phyloP scores from a whole-genome alignment of 768 basidiomycete species.

The Galerina sulciceps region DNA sequence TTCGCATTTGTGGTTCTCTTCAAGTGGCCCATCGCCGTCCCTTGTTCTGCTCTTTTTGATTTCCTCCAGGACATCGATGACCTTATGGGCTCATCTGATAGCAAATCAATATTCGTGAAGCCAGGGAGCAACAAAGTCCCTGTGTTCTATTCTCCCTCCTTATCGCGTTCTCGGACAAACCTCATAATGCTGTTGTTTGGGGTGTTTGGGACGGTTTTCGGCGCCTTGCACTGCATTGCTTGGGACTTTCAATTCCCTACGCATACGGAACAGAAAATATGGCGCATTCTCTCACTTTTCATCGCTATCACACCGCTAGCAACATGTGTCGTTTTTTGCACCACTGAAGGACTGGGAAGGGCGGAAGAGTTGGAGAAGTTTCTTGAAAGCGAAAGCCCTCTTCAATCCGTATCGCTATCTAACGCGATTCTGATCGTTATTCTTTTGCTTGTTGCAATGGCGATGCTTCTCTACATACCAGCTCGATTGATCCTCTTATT shows the following conservation, averaged over 20 bases:
- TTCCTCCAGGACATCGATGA: too few relatives aligned
- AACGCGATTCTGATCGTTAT: not conserved
- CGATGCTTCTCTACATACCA: not conserved
- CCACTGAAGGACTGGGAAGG: too few relatives aligned
- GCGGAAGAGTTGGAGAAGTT: too few relatives aligned
- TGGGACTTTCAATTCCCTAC: conserved; percentile 3
- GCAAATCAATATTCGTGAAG: too few relatives aligned
- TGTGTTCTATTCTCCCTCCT: not conserved
- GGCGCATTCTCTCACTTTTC: not conserved
- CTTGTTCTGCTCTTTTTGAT: too few relatives aligned
- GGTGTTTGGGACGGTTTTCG: not conserved
- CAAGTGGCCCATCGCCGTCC: too few relatives aligned
- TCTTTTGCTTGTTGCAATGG: not conserved
- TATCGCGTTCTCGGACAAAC: not conserved
- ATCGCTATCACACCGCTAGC: not conserved
- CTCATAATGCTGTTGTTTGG: not conserved
- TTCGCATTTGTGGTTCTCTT: too few relatives aligned
- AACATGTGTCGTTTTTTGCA: too few relatives aligned
- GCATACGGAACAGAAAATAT: not conserved
- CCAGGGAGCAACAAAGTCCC: not conserved
- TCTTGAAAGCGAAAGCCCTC: too few relatives aligned
- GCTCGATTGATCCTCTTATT: conserved; percentile 1
- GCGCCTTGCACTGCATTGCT: conserved; percentile 2
- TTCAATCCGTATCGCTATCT: too few relatives aligned
- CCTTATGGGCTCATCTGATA: too few relatives aligned